Conservation (phyloP, 2,329 filamentous ascomycete species). For the Fusarium cyanostomum region DNA sequence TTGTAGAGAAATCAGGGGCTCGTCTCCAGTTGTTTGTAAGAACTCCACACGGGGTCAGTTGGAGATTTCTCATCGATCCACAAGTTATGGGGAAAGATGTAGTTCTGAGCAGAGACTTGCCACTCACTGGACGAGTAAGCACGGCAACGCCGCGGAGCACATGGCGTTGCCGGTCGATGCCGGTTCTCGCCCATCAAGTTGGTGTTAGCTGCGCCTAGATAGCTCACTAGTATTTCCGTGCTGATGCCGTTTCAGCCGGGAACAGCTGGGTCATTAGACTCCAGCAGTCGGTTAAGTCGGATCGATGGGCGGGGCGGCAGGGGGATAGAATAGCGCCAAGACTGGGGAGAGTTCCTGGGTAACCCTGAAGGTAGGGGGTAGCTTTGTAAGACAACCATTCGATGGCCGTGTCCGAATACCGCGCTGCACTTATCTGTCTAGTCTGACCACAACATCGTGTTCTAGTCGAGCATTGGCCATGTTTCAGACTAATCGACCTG, state of each 20-base stretch:
- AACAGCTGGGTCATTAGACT: conserved; percentile 1
- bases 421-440: not conserved
- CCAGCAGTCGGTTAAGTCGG: conserved; percentile 38
- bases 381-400: no score
- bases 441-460: conserved; percentile 11
- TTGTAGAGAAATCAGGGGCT: not conserved
- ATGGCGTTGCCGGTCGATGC: conserved; percentile 30
- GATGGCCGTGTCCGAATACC: not conserved
- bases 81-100: conserved; percentile 2
- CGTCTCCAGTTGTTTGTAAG: conserved; percentile 14
- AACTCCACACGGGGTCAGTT: conserved; percentile 14
- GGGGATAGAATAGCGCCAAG: not conserved
- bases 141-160: conserved; percentile 11
- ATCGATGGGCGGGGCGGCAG: conserved; percentile 10
- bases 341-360: no score
- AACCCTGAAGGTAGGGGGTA: no score
- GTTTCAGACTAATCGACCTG: conserved; percentile 2
- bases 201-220: not conserved
- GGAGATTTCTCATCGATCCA: not conserved
- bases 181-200: conserved; percentile 7
- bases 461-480: not conserved
- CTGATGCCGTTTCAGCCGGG: conserved; percentile 24
- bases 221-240: not conserved
- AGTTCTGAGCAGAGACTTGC: no score
- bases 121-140: no score